Conservation (phyloP, 2,329 filamentous ascomycete species). For the Raffaelea arxii region DNA sequence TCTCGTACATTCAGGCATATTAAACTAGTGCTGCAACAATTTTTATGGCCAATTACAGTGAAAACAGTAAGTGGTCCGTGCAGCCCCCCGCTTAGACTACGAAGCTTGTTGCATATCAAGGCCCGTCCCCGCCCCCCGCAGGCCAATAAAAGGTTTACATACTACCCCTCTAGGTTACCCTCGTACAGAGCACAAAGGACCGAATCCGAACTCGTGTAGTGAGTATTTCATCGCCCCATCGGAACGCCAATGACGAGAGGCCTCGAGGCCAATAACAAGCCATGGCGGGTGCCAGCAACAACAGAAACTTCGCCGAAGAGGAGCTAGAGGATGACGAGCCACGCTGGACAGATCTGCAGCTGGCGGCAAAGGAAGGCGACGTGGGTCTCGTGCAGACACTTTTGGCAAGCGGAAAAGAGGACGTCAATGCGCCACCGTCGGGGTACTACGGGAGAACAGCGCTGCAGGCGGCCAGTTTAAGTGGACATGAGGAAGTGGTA, state of each 20-base stretch:
- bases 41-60: too few relatives aligned
- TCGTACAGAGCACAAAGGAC: too few relatives aligned
- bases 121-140: too few relatives aligned
- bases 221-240: too few relatives aligned
- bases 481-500: constrained; percentile 17
- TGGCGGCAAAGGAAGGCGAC: constrained; percentile 22
- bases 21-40: too few relatives aligned
- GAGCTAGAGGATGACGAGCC: constrained; percentile 2
- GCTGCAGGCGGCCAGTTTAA: constrained; percentile 25
- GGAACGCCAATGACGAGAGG: background rate
- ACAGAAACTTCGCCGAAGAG: background rate
- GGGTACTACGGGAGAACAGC: constrained; percentile 27
- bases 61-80: too few relatives aligned
- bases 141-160: too few relatives aligned
- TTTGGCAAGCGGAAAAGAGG: constrained; percentile 17
- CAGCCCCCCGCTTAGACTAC: too few relatives aligned
- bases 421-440: constrained; percentile 20
- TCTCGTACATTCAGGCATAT: too few relatives aligned
- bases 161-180: too few relatives aligned
- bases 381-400: constrained; percentile 16
- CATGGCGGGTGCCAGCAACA: background rate
- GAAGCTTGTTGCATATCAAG: too few relatives aligned
- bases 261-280: background rate
- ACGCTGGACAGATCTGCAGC: constrained; percentile 25
- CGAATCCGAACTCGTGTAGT: too few relatives aligned